Conservation (phyloP, 176 grass and related monocot genomes). For the Bolboschoenus planiculmis region DNA sequence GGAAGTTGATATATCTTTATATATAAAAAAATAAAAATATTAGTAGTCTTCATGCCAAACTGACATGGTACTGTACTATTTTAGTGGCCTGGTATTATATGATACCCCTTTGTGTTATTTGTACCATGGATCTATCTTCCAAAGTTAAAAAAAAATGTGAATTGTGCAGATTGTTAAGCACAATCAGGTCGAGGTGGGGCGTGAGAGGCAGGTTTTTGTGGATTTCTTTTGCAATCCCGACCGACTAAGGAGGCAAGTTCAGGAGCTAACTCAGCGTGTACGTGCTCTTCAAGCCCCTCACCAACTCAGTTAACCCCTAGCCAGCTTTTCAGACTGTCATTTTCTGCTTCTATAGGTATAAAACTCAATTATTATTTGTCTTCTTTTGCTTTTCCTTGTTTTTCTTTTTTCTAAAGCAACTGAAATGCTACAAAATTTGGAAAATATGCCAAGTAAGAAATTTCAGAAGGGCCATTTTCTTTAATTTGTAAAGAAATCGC, state of each 20-base stretch:
- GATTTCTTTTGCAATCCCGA: conserved; percentile 83
- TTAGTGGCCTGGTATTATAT: background rate
- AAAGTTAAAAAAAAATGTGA: background rate
- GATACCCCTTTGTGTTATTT: background rate
- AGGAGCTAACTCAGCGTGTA: conserved; percentile 57
- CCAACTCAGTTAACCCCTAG: background rate
- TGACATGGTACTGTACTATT: background rate
- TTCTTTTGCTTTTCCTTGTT: background rate
- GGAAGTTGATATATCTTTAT: background rate
- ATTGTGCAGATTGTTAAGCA: conserved; percentile 54
- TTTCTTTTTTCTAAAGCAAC: background rate
- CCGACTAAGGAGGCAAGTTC: conserved; percentile 68
- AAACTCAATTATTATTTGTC: background rate
- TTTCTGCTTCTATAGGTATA: background rate
- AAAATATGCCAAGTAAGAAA: background rate
- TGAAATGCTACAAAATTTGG: background rate
- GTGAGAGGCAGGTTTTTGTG: conserved; percentile 72
- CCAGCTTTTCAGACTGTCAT: background rate
- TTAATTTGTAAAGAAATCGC: background rate
- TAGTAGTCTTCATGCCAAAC: background rate
- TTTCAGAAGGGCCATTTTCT: background rate
- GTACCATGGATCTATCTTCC: background rate
- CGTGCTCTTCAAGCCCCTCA: conserved; percentile 50
- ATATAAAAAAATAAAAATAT: background rate
- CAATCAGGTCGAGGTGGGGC: conserved; percentile 58